Evolutionary conservation across 441 rosid genomes (phyloP), one percentile per base, ranked within the genome.

Genomic region (Aquilaria agallochum): DNA sequence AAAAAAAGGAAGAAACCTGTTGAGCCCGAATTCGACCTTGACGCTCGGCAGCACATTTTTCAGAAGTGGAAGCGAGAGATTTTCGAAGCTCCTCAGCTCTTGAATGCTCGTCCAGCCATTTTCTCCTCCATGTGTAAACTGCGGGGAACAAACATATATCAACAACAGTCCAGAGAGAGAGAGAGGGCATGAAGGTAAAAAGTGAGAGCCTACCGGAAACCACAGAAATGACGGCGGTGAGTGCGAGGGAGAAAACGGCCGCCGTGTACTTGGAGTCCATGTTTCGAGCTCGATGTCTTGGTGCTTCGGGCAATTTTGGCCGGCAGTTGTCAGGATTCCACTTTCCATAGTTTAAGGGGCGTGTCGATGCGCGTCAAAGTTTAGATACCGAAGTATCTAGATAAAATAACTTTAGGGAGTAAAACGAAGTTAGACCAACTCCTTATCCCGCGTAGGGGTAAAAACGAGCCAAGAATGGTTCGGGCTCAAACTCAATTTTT

Each of bases 21-120:
- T 89, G 95, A 71, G 95, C 85, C 67, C 90, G 76, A 60, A 87
- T 81, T 58, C 96, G 91, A 60, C 94, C 96, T 80, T 86, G 90
- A 64, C 96, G 77, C 78, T 92, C 94, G n/a, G 96, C 81, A 59
- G 86, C 78, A 76, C 85, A 74, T 71, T 84, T 89, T 31, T 80
- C 78, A 53, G 57, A 15, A 9, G 87, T 70, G 11, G 88, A 81
- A 61, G 78, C 73, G 66, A 89, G 79, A 71, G 91, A 80, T 52
- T 67, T 78, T 66, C 83, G 75, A 56, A 92, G 90, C 73, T 82
- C 79, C 33, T 68, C 56, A 53, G 82, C 34, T 72, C 67, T 80
- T 36, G 45, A 56, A 15, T 67, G 66, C 63, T 71, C 54, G 42
- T 72, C 71, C 71, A 65, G 67, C 53, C 61, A 59, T 58, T 68